Evolutionary conservation across 2,329 filamentous ascomycete genomes (phyloP), one percentile per base, ranked within the genome.

Genomic region (Eutypella sp.): DNA sequence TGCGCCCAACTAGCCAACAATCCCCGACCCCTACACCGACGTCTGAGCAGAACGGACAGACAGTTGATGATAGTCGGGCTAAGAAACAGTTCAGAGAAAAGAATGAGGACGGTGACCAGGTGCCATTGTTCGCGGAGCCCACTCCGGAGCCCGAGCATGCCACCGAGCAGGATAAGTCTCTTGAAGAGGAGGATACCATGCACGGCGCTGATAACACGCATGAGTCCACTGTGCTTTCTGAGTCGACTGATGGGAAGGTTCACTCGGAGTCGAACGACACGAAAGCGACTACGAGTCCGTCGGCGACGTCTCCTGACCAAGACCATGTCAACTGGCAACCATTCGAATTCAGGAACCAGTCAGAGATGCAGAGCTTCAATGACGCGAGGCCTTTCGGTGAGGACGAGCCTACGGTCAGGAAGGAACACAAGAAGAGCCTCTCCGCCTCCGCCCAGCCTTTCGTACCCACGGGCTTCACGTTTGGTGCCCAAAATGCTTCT

Each of bases 401-500:
- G 2, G 68, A 71, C 15, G 55, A 58, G 37, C 55, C 52, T 11
- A 45, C 47, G 13, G 67, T 74, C 55, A 59, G 67, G 52, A 70
- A 71, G 45, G 62, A 70, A 44, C 68, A 78, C 59, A 72, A 72
- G 53, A 76, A 75, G 54, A 81, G 81, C 4, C 71, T 91, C 20
- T 91, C 87, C 29, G 84, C 86, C 4, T 75, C 81, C 15, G 86
- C 87, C 1, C 81, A 79, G 56, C 76, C 85, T 0, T 95, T 93
- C 61, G 76, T 72, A 4, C 76, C 78, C 13, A 67, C 54, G 0
- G 42, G 41, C 24, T 63, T 64, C 42, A 55, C 27, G 24, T 64
- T 64, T 47, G 62, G 70, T 16, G 66, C 59, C 25, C 51, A 60
- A 9, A 54, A 54, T 47, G n/a, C n/a, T n/a, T n/a, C n/a, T n/a